Conservation (phyloP, 2,329 filamentous ascomycete genomes). For the Calycina herbarum region DNA sequence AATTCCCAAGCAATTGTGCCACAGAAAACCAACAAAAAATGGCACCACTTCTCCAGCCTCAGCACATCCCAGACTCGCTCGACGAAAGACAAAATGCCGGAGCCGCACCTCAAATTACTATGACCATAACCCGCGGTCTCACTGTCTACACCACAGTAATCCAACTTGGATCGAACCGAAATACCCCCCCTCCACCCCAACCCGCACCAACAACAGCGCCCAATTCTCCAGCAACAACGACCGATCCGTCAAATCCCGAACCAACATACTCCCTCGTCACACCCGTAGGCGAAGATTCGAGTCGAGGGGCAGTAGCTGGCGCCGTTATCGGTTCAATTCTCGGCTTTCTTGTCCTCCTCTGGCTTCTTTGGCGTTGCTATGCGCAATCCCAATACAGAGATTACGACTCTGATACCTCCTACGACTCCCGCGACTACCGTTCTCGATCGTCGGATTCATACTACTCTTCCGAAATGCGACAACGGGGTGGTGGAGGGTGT, state of each 20-base stretch:
- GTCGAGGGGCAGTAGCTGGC: constrained; percentile 6
- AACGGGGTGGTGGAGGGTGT: background rate
- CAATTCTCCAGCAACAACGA: background rate
- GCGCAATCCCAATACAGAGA: background rate
- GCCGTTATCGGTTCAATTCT: constrained; percentile 32
- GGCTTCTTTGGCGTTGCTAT: constrained; percentile 28
- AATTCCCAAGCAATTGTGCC: background rate
- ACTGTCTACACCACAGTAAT: constrained; percentile 20
- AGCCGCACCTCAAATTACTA: constrained; percentile 14
- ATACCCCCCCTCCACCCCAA: constrained; percentile 5
- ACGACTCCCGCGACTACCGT: background rate
- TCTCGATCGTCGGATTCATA: background rate
- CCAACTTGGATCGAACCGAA: constrained; percentile 14
- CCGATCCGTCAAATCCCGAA: background rate
- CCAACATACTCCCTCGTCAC: constrained; percentile 1
- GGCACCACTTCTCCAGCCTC: constrained; percentile 10
- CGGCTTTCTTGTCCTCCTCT: constrained; percentile 38
- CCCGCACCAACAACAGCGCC: constrained; percentile 1
- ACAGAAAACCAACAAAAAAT: constrained; percentile 10
- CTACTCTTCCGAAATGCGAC: background rate
- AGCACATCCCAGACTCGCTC: background rate
- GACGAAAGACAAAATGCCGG: constrained; percentile 13
- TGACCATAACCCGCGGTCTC: constrained; percentile 15
- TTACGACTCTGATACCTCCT: background rate
- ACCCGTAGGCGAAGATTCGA: background rate